A percentile compares a stretch with the other conserved stretches of the same genome.
Evolutionary conservation across 306 rosid genomes (phyloP).

Genomic region (Vigna reflexopilosa): DNA sequence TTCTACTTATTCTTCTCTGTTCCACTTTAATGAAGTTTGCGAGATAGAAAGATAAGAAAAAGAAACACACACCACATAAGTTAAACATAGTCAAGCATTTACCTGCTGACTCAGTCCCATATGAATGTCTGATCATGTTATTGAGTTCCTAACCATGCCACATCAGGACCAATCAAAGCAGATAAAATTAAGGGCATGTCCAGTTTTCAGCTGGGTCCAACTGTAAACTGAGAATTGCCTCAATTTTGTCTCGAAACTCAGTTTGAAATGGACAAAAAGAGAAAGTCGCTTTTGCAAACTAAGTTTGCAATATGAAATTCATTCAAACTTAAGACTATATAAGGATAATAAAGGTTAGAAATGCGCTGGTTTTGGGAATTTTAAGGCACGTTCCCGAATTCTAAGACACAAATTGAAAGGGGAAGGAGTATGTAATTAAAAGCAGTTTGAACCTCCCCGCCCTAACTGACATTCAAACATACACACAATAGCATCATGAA

Average conservation of each 20-base stretch:
- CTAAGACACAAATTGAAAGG: not conserved
- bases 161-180: not conserved
- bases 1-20: not conserved
- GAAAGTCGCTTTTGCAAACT: too few relatives aligned
- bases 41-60: slow-evolving; percentile 2
- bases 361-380: not conserved
- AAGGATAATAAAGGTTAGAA: too few relatives aligned
- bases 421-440: not conserved
- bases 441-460: not conserved
- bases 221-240: too few relatives aligned
- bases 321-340: too few relatives aligned
- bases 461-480: not conserved
- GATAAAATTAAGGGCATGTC: not conserved
- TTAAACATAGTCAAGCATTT: not conserved
- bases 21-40: not conserved
- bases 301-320: too few relatives aligned
- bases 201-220: too few relatives aligned
- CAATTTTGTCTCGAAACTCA: too few relatives aligned
- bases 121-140: not conserved
- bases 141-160: not conserved
- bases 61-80: not conserved
- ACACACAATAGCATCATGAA: not conserved
- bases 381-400: not conserved
- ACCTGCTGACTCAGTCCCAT: too few relatives aligned
- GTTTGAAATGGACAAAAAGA: too few relatives aligned